These are phyloP conservation scores for Cornus kousa DNA, from an alignment of 148 eudicot species.

Conservation along the genomic window DNA sequence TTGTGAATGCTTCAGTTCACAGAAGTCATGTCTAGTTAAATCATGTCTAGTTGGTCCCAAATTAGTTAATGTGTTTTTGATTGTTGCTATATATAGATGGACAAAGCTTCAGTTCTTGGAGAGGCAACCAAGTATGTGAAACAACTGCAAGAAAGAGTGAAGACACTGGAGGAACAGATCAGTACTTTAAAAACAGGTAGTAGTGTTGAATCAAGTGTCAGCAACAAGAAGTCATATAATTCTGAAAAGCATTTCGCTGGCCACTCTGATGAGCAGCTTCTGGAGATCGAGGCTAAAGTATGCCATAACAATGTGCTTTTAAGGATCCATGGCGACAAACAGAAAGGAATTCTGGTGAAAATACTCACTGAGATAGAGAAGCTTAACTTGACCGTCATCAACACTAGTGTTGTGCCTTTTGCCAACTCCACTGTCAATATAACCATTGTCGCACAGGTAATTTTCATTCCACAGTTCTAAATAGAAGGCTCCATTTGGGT, in stretches of 20 bases:
- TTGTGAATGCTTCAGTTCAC: background rate
- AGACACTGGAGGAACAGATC: slow-evolving; percentile 19
- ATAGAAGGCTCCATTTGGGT: too few species aligned
- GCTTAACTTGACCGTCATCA: slow-evolving; percentile 25
- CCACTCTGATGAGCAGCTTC: background rate
- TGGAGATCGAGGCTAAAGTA: slow-evolving; percentile 32
- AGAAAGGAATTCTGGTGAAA: slow-evolving; percentile 20
- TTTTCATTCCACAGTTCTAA: background rate
- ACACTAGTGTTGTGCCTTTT: slow-evolving; percentile 23
- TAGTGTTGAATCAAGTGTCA: slow-evolving; percentile 21
- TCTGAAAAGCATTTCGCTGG: background rate
- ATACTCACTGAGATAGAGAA: slow-evolving; percentile 23
- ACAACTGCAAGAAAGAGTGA: slow-evolving; percentile 36
- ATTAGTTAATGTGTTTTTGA: too few species aligned
- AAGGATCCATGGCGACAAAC: slow-evolving; percentile 25
- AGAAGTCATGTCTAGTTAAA: too few species aligned
- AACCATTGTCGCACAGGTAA: slow-evolving; percentile 31
- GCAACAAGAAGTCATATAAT: slow-evolving; percentile 17
- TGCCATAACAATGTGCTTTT: slow-evolving; percentile 26
- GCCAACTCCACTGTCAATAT: slow-evolving; percentile 22
- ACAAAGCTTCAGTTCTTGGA: slow-evolving; percentile 41
- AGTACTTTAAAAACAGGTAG: background rate
- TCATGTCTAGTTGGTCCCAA: background rate
- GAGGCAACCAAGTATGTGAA: slow-evolving; percentile 37
- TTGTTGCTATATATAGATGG: slow-evolving; percentile 17